Evolutionary conservation across 306 rosid species (phyloP), one percentile per base, ranked within the genome.

Genomic region (Chamaecrista fasciculata): DNA sequence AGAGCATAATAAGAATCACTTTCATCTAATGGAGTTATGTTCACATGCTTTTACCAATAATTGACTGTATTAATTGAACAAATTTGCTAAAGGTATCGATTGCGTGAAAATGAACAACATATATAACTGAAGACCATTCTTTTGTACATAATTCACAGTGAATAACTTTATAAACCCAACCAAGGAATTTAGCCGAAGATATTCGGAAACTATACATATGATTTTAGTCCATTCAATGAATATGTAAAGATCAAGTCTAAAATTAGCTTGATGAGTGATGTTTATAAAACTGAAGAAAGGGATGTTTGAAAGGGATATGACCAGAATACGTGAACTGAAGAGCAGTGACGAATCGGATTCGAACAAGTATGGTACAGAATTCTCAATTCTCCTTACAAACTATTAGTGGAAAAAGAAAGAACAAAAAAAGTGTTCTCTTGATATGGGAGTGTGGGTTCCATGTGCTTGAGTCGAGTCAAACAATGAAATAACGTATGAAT

Each of bases 261-360:
- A 14, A 18, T 33, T 33, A 33, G 36, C 2, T 28, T 28, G 33
- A 4, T 28, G 33, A 28, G 29, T 19, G 66, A 20, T 8, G 14
- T 42, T 26, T 55, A 40, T 34, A 26, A 4, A 43, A 44, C 11
- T 8, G 14, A 50, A 2, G 37, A 4, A 14, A 0, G 24, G 39
- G 24, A 6, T 11, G 6, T 11, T 24, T 18, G 31, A 24, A 29
- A 8, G 51, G 23, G 25, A 57, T 19, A 18, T 18, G 21, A 33
- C 10, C 26, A 39, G 44, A 33, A 33, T 1, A 33, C 7, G 36
- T 33, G 36, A 33, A 1, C 7, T 33, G 2, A 33, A 40, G 39
- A 25, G 23, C 40, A 23, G 43, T 31, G n/a, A 48, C 49, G 78
- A 66, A 80, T 37, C 34, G n/a, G 76, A 76, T 67, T 61, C 69